phyloP scores from a whole-genome alignment of 106 monocot species.

The Acanthochlamys bracteata region DNA sequence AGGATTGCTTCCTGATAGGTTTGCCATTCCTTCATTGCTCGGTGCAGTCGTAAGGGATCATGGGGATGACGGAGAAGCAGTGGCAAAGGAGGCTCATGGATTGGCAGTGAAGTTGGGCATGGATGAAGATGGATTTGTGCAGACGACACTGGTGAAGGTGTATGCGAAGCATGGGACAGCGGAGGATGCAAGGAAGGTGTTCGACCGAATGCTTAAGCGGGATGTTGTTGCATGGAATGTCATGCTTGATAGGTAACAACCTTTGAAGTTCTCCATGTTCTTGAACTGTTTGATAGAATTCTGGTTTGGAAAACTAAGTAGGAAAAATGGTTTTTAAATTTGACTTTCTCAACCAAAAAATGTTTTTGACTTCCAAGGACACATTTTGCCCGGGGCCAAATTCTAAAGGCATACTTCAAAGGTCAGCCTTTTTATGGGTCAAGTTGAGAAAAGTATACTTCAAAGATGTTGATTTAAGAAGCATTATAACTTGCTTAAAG shows the following conservation, averaged over 20 bases:
- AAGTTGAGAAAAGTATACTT: too few relatives aligned
- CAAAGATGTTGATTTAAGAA: too few relatives aligned
- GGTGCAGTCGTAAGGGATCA: constrained; percentile 19
- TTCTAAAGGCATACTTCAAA: too few relatives aligned
- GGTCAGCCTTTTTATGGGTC: too few relatives aligned
- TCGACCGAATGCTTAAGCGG: constrained; percentile 52
- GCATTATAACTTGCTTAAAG: too few relatives aligned
- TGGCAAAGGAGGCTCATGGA: constrained; percentile 43
- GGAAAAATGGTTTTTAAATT: too few relatives aligned
- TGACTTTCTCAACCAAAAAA: too few relatives aligned
- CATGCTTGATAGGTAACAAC: constrained; percentile 77
- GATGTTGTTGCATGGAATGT: constrained; percentile 81
- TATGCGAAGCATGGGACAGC: constrained; percentile 24
- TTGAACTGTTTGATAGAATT: not conserved
- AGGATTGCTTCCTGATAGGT: constrained; percentile 29
- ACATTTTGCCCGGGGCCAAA: too few relatives aligned
- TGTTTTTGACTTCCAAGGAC: too few relatives aligned
- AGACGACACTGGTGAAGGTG: constrained; percentile 46
- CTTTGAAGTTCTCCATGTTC: too few relatives aligned
- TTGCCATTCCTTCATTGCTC: constrained; percentile 48
- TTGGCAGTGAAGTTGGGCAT: constrained; percentile 45
- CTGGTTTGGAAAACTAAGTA: not conserved
- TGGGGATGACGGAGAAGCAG: not conserved
- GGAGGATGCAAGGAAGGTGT: constrained; percentile 51
- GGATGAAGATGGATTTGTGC: constrained; percentile 49